These are phyloP conservation scores for Tuber calosporum DNA, from an alignment of 495 filamentous ascomycete genomes.

Conservation along the genomic window DNA sequence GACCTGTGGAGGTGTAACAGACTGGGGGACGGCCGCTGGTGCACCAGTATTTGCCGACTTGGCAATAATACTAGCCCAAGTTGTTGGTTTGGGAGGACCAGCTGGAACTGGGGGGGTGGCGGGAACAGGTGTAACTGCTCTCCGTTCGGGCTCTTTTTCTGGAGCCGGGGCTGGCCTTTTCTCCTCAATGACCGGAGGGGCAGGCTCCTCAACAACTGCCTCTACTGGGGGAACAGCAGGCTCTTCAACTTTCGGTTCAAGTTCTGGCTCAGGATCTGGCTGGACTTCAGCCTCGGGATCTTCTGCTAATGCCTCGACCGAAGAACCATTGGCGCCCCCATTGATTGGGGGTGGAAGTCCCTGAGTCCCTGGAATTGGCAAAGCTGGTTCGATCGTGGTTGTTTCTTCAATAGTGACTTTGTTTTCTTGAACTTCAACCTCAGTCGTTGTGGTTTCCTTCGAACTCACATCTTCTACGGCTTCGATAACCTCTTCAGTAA, in stretches of 20 bases:
- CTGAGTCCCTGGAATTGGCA: conserved; percentile 45
- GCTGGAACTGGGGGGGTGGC: conserved; percentile 45
- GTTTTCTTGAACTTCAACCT: conserved; percentile 50
- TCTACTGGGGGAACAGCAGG: conserved; percentile 16
- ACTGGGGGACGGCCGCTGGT: conserved; percentile 46
- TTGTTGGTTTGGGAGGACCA: conserved; percentile 60
- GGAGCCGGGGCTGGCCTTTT: conserved; percentile 58
- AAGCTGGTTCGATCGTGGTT: conserved; percentile 31
- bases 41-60: conserved; percentile 21
- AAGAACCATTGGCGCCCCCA: conserved; percentile 41
- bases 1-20: conserved; percentile 46
- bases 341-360: conserved; percentile 41
- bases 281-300: conserved; percentile 48
- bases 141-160: conserved; percentile 39
- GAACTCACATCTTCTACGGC: conserved; percentile 44
- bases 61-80: conserved; percentile 79
- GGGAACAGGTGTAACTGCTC: conserved; percentile 32
- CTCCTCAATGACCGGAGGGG: conserved; percentile 38
- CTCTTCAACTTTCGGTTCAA: conserved; percentile 45
- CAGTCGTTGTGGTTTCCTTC: conserved; percentile 45
- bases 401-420: conserved; percentile 46
- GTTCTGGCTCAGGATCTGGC: conserved; percentile 45
- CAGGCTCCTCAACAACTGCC: conserved; percentile 16
- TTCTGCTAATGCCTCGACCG: conserved; percentile 32
- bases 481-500: conserved; percentile 55